phyloP scores from a whole-genome alignment of 192 early-diverging fungal genomes.

The Umbelopsis sp. region DNA sequence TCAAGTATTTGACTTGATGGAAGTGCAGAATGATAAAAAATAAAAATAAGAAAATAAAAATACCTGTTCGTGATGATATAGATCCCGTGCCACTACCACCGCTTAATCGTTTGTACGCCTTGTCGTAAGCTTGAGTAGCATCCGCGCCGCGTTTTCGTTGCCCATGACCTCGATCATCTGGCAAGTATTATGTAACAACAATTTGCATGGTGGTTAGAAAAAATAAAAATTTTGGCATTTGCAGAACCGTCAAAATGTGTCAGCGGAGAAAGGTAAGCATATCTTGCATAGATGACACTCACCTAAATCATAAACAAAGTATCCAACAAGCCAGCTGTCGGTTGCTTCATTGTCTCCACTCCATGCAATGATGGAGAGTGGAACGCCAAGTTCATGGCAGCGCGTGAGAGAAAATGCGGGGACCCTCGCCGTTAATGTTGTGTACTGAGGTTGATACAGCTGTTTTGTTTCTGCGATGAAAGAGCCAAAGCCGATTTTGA shows the following conservation, averaged over 20 bases:
- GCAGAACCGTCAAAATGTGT: too few relatives aligned
- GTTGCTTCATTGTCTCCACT: conserved; percentile 41
- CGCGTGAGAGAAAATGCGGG: conserved; percentile 44
- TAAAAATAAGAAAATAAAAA: too few relatives aligned
- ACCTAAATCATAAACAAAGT: conserved; percentile 37
- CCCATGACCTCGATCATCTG: conserved; percentile 15
- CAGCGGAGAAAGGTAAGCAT: too few relatives aligned
- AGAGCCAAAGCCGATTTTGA: conserved; percentile 48
- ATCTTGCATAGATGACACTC: background rate
- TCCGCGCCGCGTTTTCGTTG: conserved; percentile 11
- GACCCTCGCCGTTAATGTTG: conserved; percentile 41
- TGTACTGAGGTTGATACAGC: conserved; percentile 41
- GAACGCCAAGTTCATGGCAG: conserved; percentile 41
- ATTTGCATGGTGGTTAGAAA: too few relatives aligned
- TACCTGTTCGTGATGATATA: conserved; percentile 11
- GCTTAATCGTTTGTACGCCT: conserved; percentile 13
- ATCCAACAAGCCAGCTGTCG: conserved; percentile 50
- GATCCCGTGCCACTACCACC: conserved; percentile 17
- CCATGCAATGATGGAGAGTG: conserved; percentile 41
- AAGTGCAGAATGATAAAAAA: background rate
- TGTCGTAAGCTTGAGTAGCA: background rate
- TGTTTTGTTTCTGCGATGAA: conserved; percentile 47
- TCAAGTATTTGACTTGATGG: background rate
- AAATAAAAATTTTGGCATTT: too few relatives aligned
- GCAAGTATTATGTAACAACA: background rate